Evolutionary conservation across 2,329 filamentous ascomycete species (phyloP).

Genomic region (Penicillium sp.): DNA sequence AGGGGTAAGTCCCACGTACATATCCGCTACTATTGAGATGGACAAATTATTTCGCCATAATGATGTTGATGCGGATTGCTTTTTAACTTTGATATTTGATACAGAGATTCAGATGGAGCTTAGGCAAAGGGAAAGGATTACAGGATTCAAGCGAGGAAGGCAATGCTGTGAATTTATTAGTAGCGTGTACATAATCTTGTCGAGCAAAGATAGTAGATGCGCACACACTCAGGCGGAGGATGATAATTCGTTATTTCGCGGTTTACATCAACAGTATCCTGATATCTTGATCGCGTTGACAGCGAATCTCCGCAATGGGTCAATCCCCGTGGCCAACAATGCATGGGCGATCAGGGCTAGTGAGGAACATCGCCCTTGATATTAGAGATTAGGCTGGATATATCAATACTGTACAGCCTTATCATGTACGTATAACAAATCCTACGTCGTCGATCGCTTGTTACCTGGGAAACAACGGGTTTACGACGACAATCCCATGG

Average conservation of each 20-base stretch:
- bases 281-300: neutral
- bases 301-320: neutral
- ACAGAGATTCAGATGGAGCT: neutral
- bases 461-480: neutral
- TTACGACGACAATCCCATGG: neutral
- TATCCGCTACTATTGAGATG: no score
- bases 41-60: neutral
- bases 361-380: neutral
- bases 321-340: neutral
- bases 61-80: neutral
- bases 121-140: neutral
- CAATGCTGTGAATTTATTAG: neutral
- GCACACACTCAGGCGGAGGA: neutral
- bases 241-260: neutral
- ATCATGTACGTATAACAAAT: neutral
- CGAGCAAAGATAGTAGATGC: neutral
- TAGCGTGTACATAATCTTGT: neutral
- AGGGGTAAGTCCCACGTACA: neutral
- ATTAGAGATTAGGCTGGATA: neutral
- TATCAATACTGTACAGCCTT: neutral
- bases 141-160: neutral
- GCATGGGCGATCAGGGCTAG: neutral
- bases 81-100: neutral
- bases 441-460: neutral
- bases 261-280: neutral